Base-by-base conservation (phyloP, 2,329 filamentous ascomycete species). In the Hirsutella minnesotensis region DNA sequence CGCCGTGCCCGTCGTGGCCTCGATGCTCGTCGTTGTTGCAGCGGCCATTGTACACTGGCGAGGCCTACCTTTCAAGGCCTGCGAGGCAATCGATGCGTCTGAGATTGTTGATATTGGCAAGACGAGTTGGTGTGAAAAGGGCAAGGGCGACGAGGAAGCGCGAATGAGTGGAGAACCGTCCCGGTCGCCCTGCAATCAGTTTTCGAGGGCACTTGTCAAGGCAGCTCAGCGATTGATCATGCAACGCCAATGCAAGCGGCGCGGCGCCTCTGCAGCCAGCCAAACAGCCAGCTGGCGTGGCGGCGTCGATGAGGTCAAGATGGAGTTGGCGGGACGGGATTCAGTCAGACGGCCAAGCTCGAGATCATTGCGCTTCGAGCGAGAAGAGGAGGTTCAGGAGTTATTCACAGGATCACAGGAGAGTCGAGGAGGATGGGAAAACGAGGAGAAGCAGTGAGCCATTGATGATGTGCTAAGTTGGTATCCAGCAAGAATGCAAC, bases 11-110 rank as follows among this genome's bases (percentile, higher is more conserved):
- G 50, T 55, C 42, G 53, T 49, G 43, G 53, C 51, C 47, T 60
- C 56, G 47, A 56, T 52, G 48, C 58, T 60, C 38, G 61, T 63
- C 38, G 59, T 50, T 40, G 65, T 68, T 40, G 64, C 60, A 47
- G 65, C 64, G 46, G 64, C 65, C 67, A 68, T 67, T 41, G 40
- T 40, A 24, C 24, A 15, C 30, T 36, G n/a, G 39, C 21, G 18
- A 20, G 12, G 13, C n/a, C 30, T n/a, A 31, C 13, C n/a, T 31
- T 12, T 12, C 30, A 31, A n/a, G 12, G 30, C 4, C 12, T 31
- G 2, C 5, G 30, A 31, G 30, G 3, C 3, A 31, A 2, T 12
- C 10, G 33, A 35, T n/a, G n/a, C n/a, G n/a, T n/a, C n/a, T n/a
- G n/a, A n/a, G n/a, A n/a, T n/a, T n/a, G n/a, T n/a, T n/a, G n/a